Conservation (phyloP, 208 protist genomes). For the Acanthamoeba comandoni region DNA sequence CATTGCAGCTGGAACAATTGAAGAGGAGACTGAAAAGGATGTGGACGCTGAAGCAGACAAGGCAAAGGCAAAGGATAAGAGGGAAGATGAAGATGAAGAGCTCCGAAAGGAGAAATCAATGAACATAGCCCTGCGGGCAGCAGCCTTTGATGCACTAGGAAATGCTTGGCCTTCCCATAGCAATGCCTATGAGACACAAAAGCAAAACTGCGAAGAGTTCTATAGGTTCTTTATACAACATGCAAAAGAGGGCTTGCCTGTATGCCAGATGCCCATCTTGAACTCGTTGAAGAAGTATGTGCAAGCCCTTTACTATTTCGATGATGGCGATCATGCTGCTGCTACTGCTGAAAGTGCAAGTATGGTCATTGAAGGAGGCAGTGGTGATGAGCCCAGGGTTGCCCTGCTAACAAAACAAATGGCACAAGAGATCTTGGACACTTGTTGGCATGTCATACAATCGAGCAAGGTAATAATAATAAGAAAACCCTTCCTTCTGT, state of each 20-base stretch:
- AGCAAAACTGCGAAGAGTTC: background rate
- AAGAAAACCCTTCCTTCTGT: background rate
- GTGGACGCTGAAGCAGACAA: constrained; percentile 25
- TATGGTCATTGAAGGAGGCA: background rate
- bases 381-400: background rate
- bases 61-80: constrained; percentile 54
- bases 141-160: constrained; percentile 39
- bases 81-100: constrained; percentile 32
- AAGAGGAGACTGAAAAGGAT: constrained; percentile 37
- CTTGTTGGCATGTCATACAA: constrained; percentile 39
- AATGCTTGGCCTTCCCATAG: constrained; percentile 17
- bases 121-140: background rate
- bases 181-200: background rate
- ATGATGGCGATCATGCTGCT: background rate
- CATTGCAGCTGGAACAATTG: constrained; percentile 34
- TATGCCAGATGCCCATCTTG: constrained; percentile 47
- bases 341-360: background rate
- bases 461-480: background rate
- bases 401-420: background rate
- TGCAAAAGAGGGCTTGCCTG: background rate
- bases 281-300: constrained; percentile 27
- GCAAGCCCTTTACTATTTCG: background rate
- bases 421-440: constrained; percentile 11
- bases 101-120: constrained; percentile 19
- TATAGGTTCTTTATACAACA: constrained; percentile 21